Evolutionary conservation across 495 filamentous ascomycete species (phyloP).

Genomic region (Hypoxylon perforatum): DNA sequence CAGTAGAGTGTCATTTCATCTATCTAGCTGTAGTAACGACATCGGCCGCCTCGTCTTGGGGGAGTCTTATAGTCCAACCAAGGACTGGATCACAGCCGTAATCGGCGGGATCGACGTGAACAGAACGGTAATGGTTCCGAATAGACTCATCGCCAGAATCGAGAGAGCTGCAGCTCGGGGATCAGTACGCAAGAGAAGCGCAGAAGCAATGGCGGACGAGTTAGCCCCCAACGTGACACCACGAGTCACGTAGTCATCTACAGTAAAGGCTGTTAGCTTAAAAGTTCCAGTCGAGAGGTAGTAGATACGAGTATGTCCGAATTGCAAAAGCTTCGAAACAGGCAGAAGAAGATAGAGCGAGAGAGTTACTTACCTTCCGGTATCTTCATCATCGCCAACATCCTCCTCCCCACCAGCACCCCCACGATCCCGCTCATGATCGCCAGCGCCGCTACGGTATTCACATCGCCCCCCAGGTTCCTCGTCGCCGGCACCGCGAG

Average conservation of each 20-base stretch:
- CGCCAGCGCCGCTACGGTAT: conserved; percentile 60
- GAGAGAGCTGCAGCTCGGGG: conserved; percentile 65
- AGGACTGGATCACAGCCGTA: conserved; percentile 48
- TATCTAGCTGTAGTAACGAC: not conserved
- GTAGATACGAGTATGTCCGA: not conserved
- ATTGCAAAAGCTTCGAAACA: too few species aligned
- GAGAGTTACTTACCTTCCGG: conserved; percentile 53
- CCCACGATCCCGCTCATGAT: conserved; percentile 66
- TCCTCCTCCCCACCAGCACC: conserved; percentile 56
- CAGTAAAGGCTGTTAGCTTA: not conserved
- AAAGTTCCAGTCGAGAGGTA: not conserved
- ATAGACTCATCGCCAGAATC: conserved; percentile 64
- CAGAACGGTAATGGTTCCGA: conserved; percentile 64
- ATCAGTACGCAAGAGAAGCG: conserved; percentile 61
- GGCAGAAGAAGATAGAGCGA: not conserved
- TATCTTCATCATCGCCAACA: conserved; percentile 57
- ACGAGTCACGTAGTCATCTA: conserved; percentile 67
- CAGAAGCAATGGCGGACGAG: conserved; percentile 64
- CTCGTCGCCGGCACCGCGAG: conserved; percentile 59
- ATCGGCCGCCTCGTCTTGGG: not conserved
- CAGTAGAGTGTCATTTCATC: too few species aligned
- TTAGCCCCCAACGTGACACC: conserved; percentile 66
- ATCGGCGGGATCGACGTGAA: conserved; percentile 61
- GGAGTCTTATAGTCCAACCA: conserved; percentile 49
- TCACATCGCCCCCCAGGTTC: conserved; percentile 64